Evolutionary conservation across 768 basidiomycete genomes (phyloP), one percentile per base, ranked within the genome.

Genomic region (Dioszegia hungarica): DNA sequence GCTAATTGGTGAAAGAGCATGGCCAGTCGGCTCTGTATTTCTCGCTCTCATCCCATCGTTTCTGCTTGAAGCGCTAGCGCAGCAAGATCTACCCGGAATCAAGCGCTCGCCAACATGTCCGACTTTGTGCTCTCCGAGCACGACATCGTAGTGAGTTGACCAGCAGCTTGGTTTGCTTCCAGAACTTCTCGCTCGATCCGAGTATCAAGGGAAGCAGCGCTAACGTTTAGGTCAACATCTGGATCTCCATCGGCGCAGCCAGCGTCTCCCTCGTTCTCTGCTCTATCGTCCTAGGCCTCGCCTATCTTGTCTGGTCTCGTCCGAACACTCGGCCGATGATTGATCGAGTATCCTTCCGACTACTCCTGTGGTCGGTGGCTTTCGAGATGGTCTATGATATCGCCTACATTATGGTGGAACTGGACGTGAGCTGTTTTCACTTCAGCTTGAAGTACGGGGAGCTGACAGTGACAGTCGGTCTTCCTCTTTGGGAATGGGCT

Each of bases 301-400:
- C 49, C 3, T 51, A 51, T 22, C 38, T 24, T 28, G 49, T 51
- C 9, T 51, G 49, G 49, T 51, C 49, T 9, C 10, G 37, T 17
- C 49, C 49, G 11, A 28, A 37, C 22, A 38, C 24, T 17, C 49
- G 49, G 8, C 36, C 49, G 2, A 54, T 41, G 19, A 40, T 54
- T 4, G 27, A 67, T 41, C 44, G 66, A 17, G 40, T 67, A 6
- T 67, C 66, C 4, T 64, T 67, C 37, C 29, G 66, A 34, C 43
- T 67, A 25, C 39, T 67, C n/a, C 27, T 59, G 12, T 54, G 50
- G 34, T 44, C 60, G 15, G 61, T 67, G 63, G 57, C 50, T 17
- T 67, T 61, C 37, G 60, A 64, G 45, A 41, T 67, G 8, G 40
- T 59, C 40, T 67, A 67, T 53, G 57, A 54, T 43, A 25, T 54